These are phyloP conservation scores for Tricharina praecox DNA, from an alignment of 495 filamentous ascomycete species.

Conservation along the genomic window DNA sequence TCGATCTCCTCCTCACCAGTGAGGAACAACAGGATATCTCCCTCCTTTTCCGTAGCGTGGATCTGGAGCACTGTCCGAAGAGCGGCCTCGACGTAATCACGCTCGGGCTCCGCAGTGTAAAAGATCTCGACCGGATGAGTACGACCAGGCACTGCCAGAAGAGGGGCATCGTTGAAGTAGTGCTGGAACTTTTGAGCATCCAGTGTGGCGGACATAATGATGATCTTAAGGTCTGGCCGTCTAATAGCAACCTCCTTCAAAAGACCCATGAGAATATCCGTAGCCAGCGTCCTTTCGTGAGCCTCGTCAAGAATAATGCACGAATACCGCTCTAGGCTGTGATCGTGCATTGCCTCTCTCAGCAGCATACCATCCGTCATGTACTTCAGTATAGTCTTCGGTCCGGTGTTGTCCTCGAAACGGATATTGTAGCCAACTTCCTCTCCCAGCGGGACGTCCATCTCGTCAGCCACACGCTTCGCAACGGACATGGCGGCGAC, in stretches of 20 bases:
- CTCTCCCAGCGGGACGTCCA: conserved; percentile 84
- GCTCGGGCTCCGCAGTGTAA: conserved; percentile 90
- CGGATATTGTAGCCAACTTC: conserved; percentile 98
- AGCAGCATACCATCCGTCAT: conserved; percentile 99
- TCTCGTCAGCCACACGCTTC: conserved; percentile 90
- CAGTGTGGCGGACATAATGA: conserved; percentile 95
- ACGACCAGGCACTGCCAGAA: conserved; percentile 85
- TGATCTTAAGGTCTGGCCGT: conserved; percentile 77
- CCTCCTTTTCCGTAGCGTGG: conserved; percentile 77
- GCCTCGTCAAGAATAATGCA: conserved; percentile 98
- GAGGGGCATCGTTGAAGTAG: conserved; percentile 90
- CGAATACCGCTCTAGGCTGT: conserved; percentile 77
- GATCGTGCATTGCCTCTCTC: conserved; percentile 94
- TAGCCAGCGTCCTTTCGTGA: conserved; percentile 88
- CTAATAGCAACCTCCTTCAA: conserved; percentile 68
- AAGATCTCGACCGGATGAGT: conserved; percentile 97
- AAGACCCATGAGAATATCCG: conserved; percentile 90
- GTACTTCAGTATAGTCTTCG: conserved; percentile 90
- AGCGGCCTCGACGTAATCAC: conserved; percentile 91
- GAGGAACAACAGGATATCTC: conserved; percentile 88
- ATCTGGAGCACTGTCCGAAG: conserved; percentile 92
- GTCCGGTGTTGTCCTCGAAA: conserved; percentile 88
- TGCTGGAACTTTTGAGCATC: conserved; percentile 95
- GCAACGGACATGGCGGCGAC: conserved; percentile 99
- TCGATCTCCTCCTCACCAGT: conserved; percentile 99